A percentile compares a stretch with the other conserved stretches of the same genome.
These are phyloP conservation scores for Ganoderma boninense DNA, from an alignment of 1,284 basidiomycete genomes.

Conservation along the genomic window DNA sequence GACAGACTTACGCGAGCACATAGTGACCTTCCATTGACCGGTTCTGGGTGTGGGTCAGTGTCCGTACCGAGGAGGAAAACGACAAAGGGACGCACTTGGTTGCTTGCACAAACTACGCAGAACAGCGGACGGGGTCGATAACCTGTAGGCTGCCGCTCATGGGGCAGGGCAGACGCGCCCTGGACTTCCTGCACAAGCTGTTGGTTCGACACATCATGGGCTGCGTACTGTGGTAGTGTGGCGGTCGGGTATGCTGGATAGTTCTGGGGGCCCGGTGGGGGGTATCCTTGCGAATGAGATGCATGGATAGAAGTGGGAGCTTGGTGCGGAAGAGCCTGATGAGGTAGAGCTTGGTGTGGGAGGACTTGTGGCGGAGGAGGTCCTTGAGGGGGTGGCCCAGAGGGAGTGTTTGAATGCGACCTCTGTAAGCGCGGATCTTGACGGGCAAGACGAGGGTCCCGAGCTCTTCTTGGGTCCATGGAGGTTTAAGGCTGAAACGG, in stretches of 20 bases:
- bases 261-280: constrained; percentile 25
- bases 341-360: constrained; percentile 22
- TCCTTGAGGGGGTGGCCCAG: constrained; percentile 30
- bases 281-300: constrained; percentile 31
- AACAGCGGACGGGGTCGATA: constrained; percentile 83
- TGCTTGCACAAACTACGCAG: constrained; percentile 98
- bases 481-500: not conserved
- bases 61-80: not conserved
- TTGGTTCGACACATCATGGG: constrained; percentile 36
- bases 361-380: constrained; percentile 23
- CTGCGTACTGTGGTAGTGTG: constrained; percentile 43
- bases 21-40: constrained; percentile 99
- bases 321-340: constrained; percentile 10
- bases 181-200: constrained; percentile 39
- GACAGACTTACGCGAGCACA: constrained; percentile 78
- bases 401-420: constrained; percentile 52
- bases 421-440: constrained; percentile 71
- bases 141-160: constrained; percentile 31
- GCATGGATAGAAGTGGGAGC: constrained; percentile 24
- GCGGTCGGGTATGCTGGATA: constrained; percentile 44
- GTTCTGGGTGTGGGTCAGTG: constrained; percentile 67
- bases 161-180: constrained; percentile 31
- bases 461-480: constrained; percentile 83
- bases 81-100: constrained; percentile 71
- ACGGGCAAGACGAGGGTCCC: constrained; percentile 79